A percentile compares a stretch with the other conserved stretches of the same genome.
These are phyloP conservation scores for Quercus robur DNA, from an alignment of 306 rosid species.

Conservation along the genomic window DNA sequence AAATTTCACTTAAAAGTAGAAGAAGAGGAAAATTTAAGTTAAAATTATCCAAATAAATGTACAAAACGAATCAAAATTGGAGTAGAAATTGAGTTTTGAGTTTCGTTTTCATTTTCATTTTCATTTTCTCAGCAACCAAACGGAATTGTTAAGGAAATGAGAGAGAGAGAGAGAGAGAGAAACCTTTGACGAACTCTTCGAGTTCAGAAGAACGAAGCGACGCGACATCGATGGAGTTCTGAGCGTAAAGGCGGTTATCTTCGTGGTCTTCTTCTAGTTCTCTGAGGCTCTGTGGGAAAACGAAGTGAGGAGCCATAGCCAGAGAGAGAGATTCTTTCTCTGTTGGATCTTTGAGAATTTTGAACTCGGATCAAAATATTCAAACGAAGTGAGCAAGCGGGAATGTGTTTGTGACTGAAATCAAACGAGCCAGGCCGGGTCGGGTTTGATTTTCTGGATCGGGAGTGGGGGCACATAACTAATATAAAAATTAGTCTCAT, in stretches of 20 bases:
- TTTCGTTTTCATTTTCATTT: neutral
- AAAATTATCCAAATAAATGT: neutral
- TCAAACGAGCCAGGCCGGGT: neutral
- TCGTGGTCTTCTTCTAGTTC: slow-evolving; percentile 66
- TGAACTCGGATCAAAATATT: neutral
- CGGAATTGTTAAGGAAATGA: neutral
- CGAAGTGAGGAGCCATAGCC: slow-evolving; percentile 69
- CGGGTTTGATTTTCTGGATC: neutral
- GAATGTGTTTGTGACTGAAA: too few species aligned
- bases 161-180: neutral
- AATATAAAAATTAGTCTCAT: too few species aligned
- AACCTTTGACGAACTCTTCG: slow-evolving; percentile 93
- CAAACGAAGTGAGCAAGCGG: too few species aligned
- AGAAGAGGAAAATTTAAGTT: neutral
- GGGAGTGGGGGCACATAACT: too few species aligned
- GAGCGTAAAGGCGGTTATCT: slow-evolving; percentile 56
- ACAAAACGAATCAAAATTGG: neutral
- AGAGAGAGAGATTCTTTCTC: neutral
- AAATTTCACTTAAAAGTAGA: neutral
- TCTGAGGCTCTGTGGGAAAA: slow-evolving; percentile 60
- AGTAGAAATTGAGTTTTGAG: neutral
- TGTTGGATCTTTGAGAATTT: neutral
- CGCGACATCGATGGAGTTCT: slow-evolving; percentile 38
- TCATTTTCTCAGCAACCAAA: neutral
- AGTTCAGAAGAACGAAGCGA: slow-evolving; percentile 60